Evolutionary conservation across 495 filamentous ascomycete genomes (phyloP), one percentile per base, ranked within the genome.

Genomic region (Aspergillus sparsus): DNA sequence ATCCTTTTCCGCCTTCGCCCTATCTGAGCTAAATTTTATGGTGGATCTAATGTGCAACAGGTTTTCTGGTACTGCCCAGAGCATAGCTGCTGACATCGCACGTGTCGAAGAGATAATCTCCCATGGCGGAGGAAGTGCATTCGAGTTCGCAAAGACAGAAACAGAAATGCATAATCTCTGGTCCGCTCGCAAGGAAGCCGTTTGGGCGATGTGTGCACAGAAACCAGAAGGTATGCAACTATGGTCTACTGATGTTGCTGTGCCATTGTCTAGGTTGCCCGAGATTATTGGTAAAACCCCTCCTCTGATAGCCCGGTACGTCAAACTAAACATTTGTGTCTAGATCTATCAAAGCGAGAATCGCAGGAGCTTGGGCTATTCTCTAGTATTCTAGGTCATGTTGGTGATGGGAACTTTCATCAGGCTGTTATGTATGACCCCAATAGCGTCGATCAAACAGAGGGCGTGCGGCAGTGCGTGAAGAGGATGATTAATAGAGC

Each of bases 381-480:
- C 65, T 89, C 89, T 4, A 89, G 83, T 63, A 89, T 92, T 12
- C 77, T 95, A 0, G 90, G 88, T 5, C 90, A 94, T 62, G 83
- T 94, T 49, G 90, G 90, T 1, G 89, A 94, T 67, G 90, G 92
- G 6, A 96, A 96, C 68, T 96, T 95, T 71, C 92, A 96, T 69
- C 87, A 89, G 68, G 87, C 83, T 66, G 89, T 96, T 64, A 85
- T 96, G 69, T 96, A 68, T 39, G 56, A 72, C 21, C 66, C 92
- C 60, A 82, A 90, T 18, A 82, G 77, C 6, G 85, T 92, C 64
- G 74, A 77, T 10, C 82, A 83, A 15, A 84, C 83, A 50, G 52
- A 58, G 16, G 56, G 55, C 0, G 89, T 94, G 1, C 84, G 92
- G 67, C 78, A 73, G n/a, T 89, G 87, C 55, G 90, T 95, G 16